phyloP scores from a whole-genome alignment of 805 yeast genomes.

The Lipomyces spencermartinsiae region DNA sequence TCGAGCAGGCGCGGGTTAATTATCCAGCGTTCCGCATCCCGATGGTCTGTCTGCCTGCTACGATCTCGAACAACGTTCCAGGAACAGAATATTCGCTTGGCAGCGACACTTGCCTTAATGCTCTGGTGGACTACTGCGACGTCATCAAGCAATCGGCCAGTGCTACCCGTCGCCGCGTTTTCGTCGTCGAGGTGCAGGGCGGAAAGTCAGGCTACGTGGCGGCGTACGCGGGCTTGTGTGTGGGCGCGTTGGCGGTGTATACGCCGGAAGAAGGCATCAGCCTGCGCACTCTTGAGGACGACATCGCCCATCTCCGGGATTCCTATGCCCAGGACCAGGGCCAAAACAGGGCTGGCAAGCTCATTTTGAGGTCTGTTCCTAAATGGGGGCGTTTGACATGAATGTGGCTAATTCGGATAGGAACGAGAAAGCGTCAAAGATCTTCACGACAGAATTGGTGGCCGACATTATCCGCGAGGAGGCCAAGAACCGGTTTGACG shows the following conservation, averaged over 20 bases:
- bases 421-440: conserved; percentile 80
- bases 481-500: conserved; percentile 77
- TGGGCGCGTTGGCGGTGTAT: conserved; percentile 91
- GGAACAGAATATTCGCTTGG: conserved; percentile 97
- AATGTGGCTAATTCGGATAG: not conserved
- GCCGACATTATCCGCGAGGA: conserved; percentile 85
- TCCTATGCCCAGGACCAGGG: conserved; percentile 78
- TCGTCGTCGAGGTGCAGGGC: conserved; percentile 98
- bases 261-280: conserved; percentile 85
- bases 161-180: conserved; percentile 90
- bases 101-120: conserved; percentile 92
- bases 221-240: conserved; percentile 77
- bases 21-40: conserved; percentile 96
- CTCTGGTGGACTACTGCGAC: conserved; percentile 91
- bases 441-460: conserved; percentile 80
- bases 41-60: conserved; percentile 91
- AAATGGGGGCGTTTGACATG: not conserved
- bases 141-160: conserved; percentile 94
- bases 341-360: conserved; percentile 80
- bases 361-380: conserved; percentile 62
- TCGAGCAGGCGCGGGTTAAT: conserved; percentile 72
- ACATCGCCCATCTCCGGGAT: conserved; percentile 70
- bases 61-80: conserved; percentile 98
- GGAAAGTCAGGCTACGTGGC: conserved; percentile 96
- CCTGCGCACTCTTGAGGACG: conserved; percentile 72